Evolutionary conservation across 2,329 filamentous ascomycete genomes (phyloP).

Genomic region (Paraphoma sp.): DNA sequence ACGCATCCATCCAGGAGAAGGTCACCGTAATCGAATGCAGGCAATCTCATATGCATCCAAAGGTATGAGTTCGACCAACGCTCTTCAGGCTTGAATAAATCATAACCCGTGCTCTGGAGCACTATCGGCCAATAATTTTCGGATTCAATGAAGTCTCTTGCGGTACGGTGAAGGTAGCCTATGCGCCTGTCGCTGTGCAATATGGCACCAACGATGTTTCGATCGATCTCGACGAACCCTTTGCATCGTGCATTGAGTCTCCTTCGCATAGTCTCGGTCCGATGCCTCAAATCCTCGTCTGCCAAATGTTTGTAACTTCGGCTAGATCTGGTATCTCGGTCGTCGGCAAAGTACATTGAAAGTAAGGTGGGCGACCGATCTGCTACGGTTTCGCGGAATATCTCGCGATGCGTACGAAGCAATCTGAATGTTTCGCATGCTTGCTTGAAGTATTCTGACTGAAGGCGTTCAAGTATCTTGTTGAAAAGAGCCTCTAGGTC

Average conservation of each 20-base stretch:
- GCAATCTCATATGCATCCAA: neutral
- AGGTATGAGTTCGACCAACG: constrained; percentile 8
- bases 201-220: neutral
- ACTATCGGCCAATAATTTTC: neutral
- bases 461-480: constrained; percentile 12
- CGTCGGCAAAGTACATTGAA: constrained; percentile 1
- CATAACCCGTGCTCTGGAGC: neutral
- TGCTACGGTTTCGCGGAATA: neutral
- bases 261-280: neutral
- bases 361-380: neutral
- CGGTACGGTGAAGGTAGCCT: constrained; percentile 17
- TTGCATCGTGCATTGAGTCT: constrained; percentile 13
- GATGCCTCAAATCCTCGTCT: neutral
- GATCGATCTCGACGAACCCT: constrained; percentile 14
- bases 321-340: neutral
- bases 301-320: neutral
- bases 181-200: neutral
- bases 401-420: neutral
- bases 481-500: constrained; percentile 20
- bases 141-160: constrained; percentile 15
- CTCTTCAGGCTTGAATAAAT: constrained; percentile 1
- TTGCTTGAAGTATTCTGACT: constrained; percentile 7
- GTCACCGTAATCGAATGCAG: too few species aligned
- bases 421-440: constrained; percentile 17
- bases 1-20: too few species aligned